Conservation (phyloP, 2,329 filamentous ascomycete species). For the Ceratocystis cubensis region DNA sequence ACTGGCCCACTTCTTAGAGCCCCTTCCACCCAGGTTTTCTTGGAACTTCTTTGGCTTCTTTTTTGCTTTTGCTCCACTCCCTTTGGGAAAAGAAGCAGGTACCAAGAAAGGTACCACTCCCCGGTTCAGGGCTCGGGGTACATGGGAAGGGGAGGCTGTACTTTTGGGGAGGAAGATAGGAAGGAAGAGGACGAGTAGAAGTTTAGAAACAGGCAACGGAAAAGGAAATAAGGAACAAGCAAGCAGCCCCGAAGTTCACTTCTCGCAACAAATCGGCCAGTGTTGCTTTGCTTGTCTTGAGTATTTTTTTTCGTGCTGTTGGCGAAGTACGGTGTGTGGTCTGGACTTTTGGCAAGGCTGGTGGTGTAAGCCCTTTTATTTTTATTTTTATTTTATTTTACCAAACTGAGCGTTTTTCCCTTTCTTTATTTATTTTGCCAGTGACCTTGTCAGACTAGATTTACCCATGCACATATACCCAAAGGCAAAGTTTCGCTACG, state of each 20-base stretch:
- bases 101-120: conserved; percentile 14
- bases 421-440: too few relatives aligned
- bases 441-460: too few relatives aligned
- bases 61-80: conserved; percentile 4
- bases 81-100: conserved; percentile 13
- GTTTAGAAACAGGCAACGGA: conserved; percentile 2
- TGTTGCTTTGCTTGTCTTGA: too few relatives aligned
- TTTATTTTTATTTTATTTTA: too few relatives aligned
- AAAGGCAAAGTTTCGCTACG: too few relatives aligned
- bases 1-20: not conserved
- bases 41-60: not conserved
- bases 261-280: too few relatives aligned
- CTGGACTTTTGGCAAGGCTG: too few relatives aligned
- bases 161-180: not conserved
- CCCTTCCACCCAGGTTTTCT: conserved; percentile 1
- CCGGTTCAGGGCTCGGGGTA: conserved; percentile 6
- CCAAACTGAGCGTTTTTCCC: too few relatives aligned
- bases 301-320: too few relatives aligned
- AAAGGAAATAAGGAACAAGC: not conserved
- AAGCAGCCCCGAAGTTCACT: not conserved
- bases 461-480: too few relatives aligned
- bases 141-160: not conserved
- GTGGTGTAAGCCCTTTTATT: too few relatives aligned
- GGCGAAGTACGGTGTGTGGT: too few relatives aligned
- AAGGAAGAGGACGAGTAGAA: not conserved